These are phyloP conservation scores for Cytospora mali DNA, from an alignment of 2,329 filamentous ascomycete species.

Conservation along the genomic window DNA sequence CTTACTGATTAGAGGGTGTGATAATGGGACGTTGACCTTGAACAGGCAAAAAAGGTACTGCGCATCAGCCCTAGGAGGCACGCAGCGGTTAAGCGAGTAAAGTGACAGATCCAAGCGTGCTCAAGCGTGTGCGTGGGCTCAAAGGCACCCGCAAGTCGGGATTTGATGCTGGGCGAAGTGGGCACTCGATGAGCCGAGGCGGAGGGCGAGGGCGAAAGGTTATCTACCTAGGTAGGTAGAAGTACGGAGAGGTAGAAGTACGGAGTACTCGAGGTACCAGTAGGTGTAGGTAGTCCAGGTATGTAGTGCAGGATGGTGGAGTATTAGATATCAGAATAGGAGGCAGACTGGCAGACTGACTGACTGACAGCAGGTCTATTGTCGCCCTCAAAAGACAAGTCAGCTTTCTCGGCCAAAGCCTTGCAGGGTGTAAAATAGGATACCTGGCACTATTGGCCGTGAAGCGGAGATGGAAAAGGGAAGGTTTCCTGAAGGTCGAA, in stretches of 20 bases:
- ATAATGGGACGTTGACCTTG: background rate
- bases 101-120: conserved; percentile 1
- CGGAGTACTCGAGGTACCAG: too few relatives aligned
- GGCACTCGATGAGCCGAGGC: background rate
- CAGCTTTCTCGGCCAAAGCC: too few relatives aligned
- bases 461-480: too few relatives aligned
- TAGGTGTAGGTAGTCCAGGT: background rate
- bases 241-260: too few relatives aligned
- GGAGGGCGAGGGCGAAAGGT: background rate
- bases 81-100: background rate
- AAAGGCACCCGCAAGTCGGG: background rate
- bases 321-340: background rate
- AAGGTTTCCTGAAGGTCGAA: too few relatives aligned
- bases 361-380: too few relatives aligned
- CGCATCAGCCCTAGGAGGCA: background rate
- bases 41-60: background rate
- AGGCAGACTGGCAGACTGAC: background rate
- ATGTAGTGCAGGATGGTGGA: background rate
- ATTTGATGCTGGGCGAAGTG: background rate
- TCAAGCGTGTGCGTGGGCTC: too few relatives aligned
- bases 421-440: too few relatives aligned
- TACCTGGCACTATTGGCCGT: too few relatives aligned
- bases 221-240: background rate
- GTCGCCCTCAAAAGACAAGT: too few relatives aligned
- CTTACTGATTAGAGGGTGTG: background rate